Conservation (phyloP, 2,329 filamentous ascomycete genomes). For the Beauveria sp. region DNA sequence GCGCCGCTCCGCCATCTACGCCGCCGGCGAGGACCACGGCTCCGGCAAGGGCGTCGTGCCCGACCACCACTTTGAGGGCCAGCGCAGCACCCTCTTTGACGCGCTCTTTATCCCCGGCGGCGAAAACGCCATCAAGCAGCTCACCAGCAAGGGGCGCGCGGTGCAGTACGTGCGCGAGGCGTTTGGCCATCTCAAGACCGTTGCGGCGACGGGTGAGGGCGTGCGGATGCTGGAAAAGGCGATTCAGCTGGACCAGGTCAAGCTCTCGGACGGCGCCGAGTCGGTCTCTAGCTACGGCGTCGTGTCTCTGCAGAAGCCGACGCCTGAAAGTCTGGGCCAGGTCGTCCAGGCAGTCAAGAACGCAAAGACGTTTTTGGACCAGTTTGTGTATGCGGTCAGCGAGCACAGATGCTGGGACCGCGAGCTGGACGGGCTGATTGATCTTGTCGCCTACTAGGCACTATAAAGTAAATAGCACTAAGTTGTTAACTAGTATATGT, state of each 20-base stretch:
- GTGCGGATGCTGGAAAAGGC: constrained; percentile 52
- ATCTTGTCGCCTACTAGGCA: constrained; percentile 59
- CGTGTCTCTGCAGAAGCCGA: constrained; percentile 52
- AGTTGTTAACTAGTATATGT: background rate
- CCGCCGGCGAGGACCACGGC: constrained; percentile 45
- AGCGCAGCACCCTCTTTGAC: constrained; percentile 76
- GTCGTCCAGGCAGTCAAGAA: constrained; percentile 57
- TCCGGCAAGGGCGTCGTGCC: constrained; percentile 50
- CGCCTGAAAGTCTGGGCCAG: constrained; percentile 53
- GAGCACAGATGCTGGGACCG: constrained; percentile 68
- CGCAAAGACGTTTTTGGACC: constrained; percentile 60
- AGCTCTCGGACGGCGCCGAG: constrained; percentile 34
- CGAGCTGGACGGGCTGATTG: constrained; percentile 62
- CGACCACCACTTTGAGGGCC: constrained; percentile 72
- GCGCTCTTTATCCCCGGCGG: constrained; percentile 72
- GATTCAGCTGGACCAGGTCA: constrained; percentile 31
- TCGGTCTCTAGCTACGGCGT: constrained; percentile 66
- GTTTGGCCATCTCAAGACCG: constrained; percentile 73
- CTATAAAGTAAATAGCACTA: background rate
- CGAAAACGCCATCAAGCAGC: constrained; percentile 49
- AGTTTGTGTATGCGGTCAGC: constrained; percentile 62
- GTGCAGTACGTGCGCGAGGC: constrained; percentile 72
- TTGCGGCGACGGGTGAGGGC: constrained; percentile 67
- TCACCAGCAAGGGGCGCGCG: constrained; percentile 63
- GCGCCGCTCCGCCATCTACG: constrained; percentile 57